These are phyloP conservation scores for Microdochium paspali DNA, from an alignment of 2,329 filamentous ascomycete genomes.

Conservation along the genomic window DNA sequence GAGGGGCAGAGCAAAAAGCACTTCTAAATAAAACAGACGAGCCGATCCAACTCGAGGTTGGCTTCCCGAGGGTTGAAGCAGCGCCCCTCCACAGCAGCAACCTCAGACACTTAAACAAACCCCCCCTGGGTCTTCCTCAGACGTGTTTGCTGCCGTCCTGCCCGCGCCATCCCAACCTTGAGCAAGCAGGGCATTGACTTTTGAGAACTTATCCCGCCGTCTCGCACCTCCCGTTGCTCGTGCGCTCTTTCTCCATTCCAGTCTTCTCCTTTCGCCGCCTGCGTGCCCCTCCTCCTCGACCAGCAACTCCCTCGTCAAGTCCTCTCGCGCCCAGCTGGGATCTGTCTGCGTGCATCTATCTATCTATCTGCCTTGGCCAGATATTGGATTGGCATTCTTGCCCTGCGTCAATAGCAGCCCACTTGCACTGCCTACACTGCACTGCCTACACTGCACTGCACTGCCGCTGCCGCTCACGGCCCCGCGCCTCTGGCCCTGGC, in stretches of 20 bases:
- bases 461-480: not conserved
- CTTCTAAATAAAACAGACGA: not conserved
- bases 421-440: no score
- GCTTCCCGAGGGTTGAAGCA: not conserved
- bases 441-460: no score
- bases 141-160: not conserved
- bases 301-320: no score
- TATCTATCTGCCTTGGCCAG: no score
- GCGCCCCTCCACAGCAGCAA: not conserved
- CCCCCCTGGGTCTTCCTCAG: not conserved
- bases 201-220: no score
- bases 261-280: not conserved
- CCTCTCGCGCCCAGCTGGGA: no score
- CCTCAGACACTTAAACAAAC: not conserved
- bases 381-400: not conserved
- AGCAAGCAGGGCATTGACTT: no score
- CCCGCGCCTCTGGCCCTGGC: not conserved
- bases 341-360: no score
- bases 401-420: not conserved
- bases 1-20: constrained; percentile 9
- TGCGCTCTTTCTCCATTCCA: not conserved
- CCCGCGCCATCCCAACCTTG: not conserved
- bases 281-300: not conserved
- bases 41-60: no score
- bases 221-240: not conserved